Evolutionary conservation across 2,329 filamentous ascomycete species (phyloP), one percentile per base, ranked within the genome.

Genomic region (Chaetoscypha palmicola): DNA sequence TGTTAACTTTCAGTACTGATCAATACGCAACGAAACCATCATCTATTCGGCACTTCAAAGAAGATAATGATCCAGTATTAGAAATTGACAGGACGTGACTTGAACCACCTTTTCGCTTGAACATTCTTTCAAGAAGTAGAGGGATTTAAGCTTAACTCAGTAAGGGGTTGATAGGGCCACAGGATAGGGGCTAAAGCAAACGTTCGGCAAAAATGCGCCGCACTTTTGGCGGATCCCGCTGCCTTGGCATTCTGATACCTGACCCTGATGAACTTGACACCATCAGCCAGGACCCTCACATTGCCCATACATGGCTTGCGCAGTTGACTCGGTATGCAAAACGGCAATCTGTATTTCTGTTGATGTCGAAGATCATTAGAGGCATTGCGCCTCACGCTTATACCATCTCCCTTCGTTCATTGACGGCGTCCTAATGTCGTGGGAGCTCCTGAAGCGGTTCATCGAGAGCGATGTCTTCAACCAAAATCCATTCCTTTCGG

Each of bases 381-480:
- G 58, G 58, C 58, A 52, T 58, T 55, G 53, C 51, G 58, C 58
- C 58, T 61, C 58, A 51, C 40, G 42, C 31, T 38, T 31, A 45
- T 38, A 39, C 39, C 37, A 38, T 24, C 43, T 42, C 41, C 49
- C 38, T 48, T 39, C 50, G 41, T 40, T 46, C 43, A 45, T 34
- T 32, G 36, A 37, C 49, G 32, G 48, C 34, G 35, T 43, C 47
- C 52, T 51, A 53, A 83, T 82, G 81, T 84, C 81, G 72, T 91
- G 86, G 86, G 84, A 90, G 73, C 74, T 92, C 71, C 77, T 92
- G 65, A 84, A 87, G 74, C 81, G 86, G 68, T 90, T 91, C 78
- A 81, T 92, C 72, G 86, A 91, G 76, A 89, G 84, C 72, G 86
- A 92, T 74, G 85, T 92, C 73, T 92, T 92, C 76, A 91, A 90